Evolutionary conservation across 352 stramenopile species (phyloP), one percentile per base, ranked within the genome.

Genomic region (Phytophthora macrochlamydospora): DNA sequence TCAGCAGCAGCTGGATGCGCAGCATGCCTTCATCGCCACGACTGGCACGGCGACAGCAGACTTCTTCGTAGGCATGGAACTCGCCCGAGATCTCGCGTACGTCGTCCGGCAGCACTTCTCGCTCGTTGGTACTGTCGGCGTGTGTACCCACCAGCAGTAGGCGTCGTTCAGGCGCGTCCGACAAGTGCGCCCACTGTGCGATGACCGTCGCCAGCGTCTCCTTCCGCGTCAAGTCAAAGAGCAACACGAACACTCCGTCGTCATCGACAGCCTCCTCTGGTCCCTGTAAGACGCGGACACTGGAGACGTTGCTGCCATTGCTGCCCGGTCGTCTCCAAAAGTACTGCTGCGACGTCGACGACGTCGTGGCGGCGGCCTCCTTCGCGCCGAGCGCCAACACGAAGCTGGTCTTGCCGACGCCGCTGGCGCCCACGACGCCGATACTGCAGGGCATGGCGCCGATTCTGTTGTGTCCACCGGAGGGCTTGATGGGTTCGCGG

Each of bases 31-130:
- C 56, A 6, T 73, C 61, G 7, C 49, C 67, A 14, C 56, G 50
- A 33, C 52, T 44, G 1, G 30, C 37, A 12, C 32, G 40, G 33
- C 65, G 51, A 32, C 71, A 76, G 53, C 72, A 81, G 7, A 89
- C 73, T 52, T 93, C 85, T 7, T 83, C 73, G 51, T 86, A 92
- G 14, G 67, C 75, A 56, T 89, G 71, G 46, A 87, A 90, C 12
- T 86, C 78, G 24, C 60, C 66, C 29, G 75, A 78, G 28, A 89
- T 59, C 51, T 83, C 73, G 18, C 75, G 71, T 28, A 75, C 71
- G 28, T 90, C 71, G 1, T 65, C 56, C 31, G 61, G 29, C 9
- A 69, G 59, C 11, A 93, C 76, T 33, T 84, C 48, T 14, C 83
- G 79, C 29, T 78, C 63, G 12, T 48, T 69, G 31, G 8, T 31